Conservation (phyloP, 2,329 filamentous ascomycete genomes). For the Colletotrichum sp. region DNA sequence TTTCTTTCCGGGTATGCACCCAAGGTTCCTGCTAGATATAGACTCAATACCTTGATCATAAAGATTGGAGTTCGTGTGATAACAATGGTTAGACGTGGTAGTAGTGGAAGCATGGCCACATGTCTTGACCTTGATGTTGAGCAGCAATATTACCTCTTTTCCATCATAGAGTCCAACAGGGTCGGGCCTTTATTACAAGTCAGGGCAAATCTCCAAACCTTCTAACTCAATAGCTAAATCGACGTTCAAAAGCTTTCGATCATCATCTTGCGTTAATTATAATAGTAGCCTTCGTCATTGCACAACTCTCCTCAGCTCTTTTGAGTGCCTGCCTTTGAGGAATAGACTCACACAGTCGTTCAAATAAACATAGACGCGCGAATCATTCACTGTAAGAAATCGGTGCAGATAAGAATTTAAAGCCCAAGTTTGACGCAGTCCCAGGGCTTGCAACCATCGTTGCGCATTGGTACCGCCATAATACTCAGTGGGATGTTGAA, state of each 20-base stretch:
- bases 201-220: not conserved
- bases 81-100: not conserved
- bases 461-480: not conserved
- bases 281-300: not conserved
- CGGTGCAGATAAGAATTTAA: too few species aligned
- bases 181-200: not conserved
- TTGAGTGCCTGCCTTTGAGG: too few species aligned
- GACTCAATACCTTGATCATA: not conserved
- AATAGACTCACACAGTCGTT: too few species aligned
- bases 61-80: not conserved
- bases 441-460: not conserved
- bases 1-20: not conserved
- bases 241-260: not conserved
- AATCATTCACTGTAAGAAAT: too few species aligned
- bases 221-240: fast-evolving
- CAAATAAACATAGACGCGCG: too few species aligned
- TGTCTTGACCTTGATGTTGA: not conserved
- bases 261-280: not conserved
- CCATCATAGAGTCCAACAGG: not conserved
- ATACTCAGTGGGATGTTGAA: not conserved
- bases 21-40: not conserved
- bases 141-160: not conserved
- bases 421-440: not conserved
- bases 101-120: not conserved
- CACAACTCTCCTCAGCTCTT: too few species aligned